phyloP scores from a whole-genome alignment of 441 rosid genomes.

The Syzygium syzygioides region DNA sequence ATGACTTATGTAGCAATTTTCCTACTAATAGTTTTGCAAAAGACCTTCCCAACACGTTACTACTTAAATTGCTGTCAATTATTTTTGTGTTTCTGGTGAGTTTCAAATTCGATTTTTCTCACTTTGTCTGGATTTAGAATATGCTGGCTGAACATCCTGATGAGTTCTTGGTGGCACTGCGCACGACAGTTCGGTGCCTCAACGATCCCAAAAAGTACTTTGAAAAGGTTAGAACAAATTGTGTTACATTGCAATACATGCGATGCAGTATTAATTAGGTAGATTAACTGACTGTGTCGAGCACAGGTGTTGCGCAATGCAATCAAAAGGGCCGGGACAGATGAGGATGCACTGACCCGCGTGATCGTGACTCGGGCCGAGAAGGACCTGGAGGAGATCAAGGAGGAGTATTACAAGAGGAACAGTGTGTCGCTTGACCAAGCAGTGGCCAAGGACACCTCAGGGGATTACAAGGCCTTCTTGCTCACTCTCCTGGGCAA shows the following conservation, averaged over 20 bases:
- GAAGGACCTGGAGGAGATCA: slow-evolving; percentile 48
- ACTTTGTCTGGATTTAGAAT: slow-evolving; percentile 13
- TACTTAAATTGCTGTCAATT: not conserved
- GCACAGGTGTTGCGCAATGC: slow-evolving; percentile 46
- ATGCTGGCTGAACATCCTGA: slow-evolving; percentile 23
- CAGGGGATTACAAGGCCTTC: slow-evolving; percentile 48
- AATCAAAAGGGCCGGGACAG: slow-evolving; percentile 37
- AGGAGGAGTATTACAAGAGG: slow-evolving; percentile 48
- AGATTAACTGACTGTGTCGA: not conserved
- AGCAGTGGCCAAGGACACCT: slow-evolving; percentile 46
- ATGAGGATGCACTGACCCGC: slow-evolving; percentile 55
- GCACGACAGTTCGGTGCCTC: slow-evolving; percentile 41
- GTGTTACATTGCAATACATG: not conserved
- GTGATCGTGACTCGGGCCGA: slow-evolving; percentile 58
- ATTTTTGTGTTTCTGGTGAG: not conserved
- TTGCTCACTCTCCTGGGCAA: slow-evolving; percentile 50
- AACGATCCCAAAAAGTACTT: slow-evolving; percentile 37
- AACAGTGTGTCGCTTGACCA: slow-evolving; percentile 45
- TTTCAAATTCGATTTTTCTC: not conserved
- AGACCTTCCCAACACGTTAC: not conserved
- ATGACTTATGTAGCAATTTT: not conserved
- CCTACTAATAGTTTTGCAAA: not conserved
- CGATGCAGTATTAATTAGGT: not conserved
- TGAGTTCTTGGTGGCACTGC: slow-evolving; percentile 23
- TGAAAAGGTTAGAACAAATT: slow-evolving; percentile 34